Conservation (phyloP, 2,329 filamentous ascomycete species). For the Penicillium nordicum region DNA sequence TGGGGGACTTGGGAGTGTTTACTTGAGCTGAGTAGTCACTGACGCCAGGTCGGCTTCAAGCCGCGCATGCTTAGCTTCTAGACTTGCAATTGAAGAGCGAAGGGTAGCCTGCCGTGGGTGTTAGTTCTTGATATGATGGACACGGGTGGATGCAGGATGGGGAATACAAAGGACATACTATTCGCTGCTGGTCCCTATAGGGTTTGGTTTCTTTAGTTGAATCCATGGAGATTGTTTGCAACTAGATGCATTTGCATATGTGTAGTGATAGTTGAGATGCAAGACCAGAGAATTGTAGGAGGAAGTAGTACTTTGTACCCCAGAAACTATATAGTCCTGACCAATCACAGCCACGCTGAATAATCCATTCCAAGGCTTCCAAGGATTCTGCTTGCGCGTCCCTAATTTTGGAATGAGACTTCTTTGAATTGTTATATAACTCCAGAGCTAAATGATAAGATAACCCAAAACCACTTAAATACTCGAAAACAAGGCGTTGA, state of each 20-base stretch:
- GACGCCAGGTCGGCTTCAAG: constrained; percentile 36
- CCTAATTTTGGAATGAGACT: neutral
- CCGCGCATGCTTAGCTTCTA: constrained; percentile 48
- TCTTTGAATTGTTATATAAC: neutral
- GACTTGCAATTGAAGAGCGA: constrained; percentile 29
- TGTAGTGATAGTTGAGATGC: neutral
- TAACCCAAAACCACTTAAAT: neutral
- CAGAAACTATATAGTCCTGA: neutral
- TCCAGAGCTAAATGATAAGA: neutral
- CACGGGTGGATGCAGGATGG: neutral
- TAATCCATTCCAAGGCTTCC: constrained; percentile 9
- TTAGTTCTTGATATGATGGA: neutral
- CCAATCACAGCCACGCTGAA: constrained; percentile 21
- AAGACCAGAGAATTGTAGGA: neutral
- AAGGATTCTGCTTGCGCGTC: neutral
- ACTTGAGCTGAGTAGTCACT: constrained; percentile 36
- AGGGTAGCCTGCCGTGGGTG: constrained; percentile 21
- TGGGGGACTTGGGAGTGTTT: constrained; percentile 11
- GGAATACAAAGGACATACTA: constrained; percentile 4
- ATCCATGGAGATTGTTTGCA: neutral
- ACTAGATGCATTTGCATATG: neutral
- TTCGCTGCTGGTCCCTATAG: constrained; percentile 16
- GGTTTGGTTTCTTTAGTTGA: neutral
- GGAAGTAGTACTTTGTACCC: neutral
- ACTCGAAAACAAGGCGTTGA: neutral